These are phyloP conservation scores for Ochromonas danica DNA, from an alignment of 108 stramenopile species.

Conservation along the genomic window DNA sequence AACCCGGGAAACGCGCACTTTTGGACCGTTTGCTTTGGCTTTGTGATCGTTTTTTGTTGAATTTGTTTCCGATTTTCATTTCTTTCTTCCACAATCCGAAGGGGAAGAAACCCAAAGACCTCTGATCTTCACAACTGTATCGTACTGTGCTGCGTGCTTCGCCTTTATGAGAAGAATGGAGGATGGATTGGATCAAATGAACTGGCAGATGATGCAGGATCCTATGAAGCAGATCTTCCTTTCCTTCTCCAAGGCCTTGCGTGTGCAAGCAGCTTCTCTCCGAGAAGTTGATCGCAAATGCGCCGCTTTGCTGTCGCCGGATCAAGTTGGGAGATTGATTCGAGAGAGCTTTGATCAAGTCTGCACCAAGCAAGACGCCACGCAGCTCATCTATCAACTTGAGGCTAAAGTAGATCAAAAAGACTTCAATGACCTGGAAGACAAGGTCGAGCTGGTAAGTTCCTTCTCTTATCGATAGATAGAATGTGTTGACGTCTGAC, in stretches of 20 bases:
- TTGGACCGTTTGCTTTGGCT: too few relatives aligned
- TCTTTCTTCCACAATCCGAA: too few relatives aligned
- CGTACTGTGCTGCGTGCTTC: too few relatives aligned
- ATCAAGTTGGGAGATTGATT: background rate
- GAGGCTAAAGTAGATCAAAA: background rate
- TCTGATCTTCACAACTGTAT: too few relatives aligned
- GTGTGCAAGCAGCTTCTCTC: background rate
- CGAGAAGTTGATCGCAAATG: slow-evolving; percentile 29
- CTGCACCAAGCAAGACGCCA: slow-evolving; percentile 11
- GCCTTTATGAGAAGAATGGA: slow-evolving; percentile 20
- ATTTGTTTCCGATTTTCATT: too few relatives aligned
- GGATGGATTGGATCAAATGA: background rate
- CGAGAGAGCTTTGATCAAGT: background rate
- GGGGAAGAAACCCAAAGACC: too few relatives aligned
- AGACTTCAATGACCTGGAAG: background rate
- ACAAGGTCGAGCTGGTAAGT: background rate
- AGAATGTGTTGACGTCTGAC: too few relatives aligned
- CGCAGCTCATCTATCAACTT: background rate
- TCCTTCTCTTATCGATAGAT: background rate
- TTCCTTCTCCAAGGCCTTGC: slow-evolving; percentile 25
- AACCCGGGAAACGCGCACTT: too few relatives aligned
- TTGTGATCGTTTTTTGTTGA: too few relatives aligned
- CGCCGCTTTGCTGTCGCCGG: background rate
- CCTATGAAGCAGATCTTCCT: slow-evolving; percentile 25
- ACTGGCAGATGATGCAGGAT: slow-evolving; percentile 27